These are phyloP conservation scores for Cadophora sp. DNA, from an alignment of 2,329 filamentous ascomycete species.

Conservation along the genomic window DNA sequence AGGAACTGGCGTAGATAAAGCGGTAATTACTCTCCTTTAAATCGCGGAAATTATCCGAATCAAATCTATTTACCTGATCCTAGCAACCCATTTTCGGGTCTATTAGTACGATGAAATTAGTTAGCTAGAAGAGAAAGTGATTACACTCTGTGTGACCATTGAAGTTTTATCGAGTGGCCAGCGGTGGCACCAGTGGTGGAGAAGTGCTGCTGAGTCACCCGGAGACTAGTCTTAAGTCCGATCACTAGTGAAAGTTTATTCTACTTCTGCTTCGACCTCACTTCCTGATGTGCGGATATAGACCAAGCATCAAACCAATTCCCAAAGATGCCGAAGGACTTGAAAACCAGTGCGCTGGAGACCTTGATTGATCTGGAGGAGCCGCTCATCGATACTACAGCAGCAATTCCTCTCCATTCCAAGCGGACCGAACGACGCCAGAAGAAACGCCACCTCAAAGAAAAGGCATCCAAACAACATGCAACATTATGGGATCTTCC, in stretches of 20 bases:
- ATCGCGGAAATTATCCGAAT: too few relatives aligned
- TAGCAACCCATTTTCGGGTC: too few relatives aligned
- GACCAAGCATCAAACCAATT: background rate
- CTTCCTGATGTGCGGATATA: background rate
- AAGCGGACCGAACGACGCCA: conserved; percentile 58
- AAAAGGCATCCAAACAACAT: conserved; percentile 44
- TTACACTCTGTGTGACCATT: too few relatives aligned
- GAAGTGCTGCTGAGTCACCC: background rate
- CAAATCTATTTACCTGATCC: too few relatives aligned
- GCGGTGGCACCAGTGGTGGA: too few relatives aligned
- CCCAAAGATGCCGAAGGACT: conserved; percentile 9
- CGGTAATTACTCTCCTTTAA: too few relatives aligned
- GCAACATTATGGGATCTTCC: conserved; percentile 56
- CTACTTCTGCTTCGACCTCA: background rate
- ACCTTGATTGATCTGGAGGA: conserved; percentile 39
- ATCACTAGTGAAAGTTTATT: background rate
- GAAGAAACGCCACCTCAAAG: conserved; percentile 53
- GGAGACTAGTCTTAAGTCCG: background rate
- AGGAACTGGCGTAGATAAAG: too few relatives aligned
- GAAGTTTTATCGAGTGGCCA: too few relatives aligned
- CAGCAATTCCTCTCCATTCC: conserved; percentile 54
- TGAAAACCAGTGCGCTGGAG: background rate
- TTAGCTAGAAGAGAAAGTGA: too few relatives aligned
- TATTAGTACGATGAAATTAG: too few relatives aligned
- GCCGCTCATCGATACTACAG: conserved; percentile 57